phyloP scores from a whole-genome alignment of 139 green algal species.

The Limnomonas spitsbergensis region DNA sequence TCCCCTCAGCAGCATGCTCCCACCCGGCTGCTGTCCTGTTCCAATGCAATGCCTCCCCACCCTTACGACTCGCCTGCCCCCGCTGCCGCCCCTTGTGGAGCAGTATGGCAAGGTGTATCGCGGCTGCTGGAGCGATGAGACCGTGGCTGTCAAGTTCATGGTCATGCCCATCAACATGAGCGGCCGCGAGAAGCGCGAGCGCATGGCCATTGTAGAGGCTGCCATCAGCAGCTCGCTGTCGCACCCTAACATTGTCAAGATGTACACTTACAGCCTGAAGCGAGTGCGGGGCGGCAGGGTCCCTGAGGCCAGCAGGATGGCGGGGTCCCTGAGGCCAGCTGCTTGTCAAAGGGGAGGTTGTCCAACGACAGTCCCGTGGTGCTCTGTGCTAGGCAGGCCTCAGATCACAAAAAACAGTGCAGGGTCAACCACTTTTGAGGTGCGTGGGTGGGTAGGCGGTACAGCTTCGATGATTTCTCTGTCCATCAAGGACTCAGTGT shows the following conservation, averaged over 20 bases:
- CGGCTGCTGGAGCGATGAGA: constrained; percentile 14
- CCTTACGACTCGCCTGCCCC: neutral
- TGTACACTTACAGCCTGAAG: constrained; percentile 29
- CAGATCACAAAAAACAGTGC: neutral
- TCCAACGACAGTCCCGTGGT: neutral
- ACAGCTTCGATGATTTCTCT: too few species aligned
- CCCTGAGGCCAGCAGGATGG: neutral
- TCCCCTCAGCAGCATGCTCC: neutral
- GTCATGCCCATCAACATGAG: constrained; percentile 43
- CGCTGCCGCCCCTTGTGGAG: neutral
- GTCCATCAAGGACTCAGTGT: too few species aligned
- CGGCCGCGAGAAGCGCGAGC: constrained; percentile 38
- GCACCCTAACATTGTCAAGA: constrained; percentile 35
- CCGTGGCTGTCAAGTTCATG: constrained; percentile 31
- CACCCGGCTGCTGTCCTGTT: neutral
- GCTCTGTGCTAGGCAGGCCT: neutral
- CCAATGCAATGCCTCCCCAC: neutral
- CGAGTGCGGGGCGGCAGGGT: constrained; percentile 7
- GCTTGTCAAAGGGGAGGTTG: neutral
- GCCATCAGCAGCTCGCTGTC: constrained; percentile 20
- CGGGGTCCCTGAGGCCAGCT: neutral
- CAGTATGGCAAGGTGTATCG: constrained; percentile 31
- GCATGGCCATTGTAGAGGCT: constrained; percentile 55
- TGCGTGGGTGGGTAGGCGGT: neutral
- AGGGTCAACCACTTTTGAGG: neutral